Conservation (phyloP, 768 basidiomycete genomes). For the Phanerochaete sordida region DNA sequence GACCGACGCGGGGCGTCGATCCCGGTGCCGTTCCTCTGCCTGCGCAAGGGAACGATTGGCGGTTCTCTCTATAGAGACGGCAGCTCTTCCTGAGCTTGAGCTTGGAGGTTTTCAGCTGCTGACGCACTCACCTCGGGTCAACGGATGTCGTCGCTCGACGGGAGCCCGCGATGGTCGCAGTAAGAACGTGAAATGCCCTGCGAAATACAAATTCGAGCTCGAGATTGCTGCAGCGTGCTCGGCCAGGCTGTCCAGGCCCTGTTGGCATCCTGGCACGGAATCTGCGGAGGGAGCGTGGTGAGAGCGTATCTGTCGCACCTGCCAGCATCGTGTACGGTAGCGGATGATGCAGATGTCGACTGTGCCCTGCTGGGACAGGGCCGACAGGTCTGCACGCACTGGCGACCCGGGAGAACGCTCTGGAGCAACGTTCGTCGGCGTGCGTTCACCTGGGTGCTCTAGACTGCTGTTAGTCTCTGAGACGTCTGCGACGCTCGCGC, state of each 20-base stretch:
- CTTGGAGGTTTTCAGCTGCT: background rate
- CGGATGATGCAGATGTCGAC: too few relatives aligned
- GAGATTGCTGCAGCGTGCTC: background rate
- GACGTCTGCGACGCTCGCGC: too few relatives aligned
- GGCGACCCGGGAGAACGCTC: background rate
- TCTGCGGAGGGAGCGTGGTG: background rate
- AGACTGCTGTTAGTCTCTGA: too few relatives aligned
- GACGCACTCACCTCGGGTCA: background rate
- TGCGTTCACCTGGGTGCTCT: too few relatives aligned
- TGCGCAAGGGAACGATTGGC: too few relatives aligned
- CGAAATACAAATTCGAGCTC: background rate
- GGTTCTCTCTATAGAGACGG: too few relatives aligned
- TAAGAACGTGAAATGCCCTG: background rate
- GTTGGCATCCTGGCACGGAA: background rate
- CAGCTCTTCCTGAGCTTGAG: too few relatives aligned
- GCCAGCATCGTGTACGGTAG: background rate
- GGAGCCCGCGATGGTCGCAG: background rate
- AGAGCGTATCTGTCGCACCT: background rate
- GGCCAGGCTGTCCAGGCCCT: too few relatives aligned
- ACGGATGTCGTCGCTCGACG: background rate
- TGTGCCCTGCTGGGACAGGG: too few relatives aligned
- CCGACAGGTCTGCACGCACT: too few relatives aligned
- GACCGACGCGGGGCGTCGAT: too few relatives aligned
- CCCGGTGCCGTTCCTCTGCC: too few relatives aligned
- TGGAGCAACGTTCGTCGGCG: background rate